phyloP scores from a whole-genome alignment of 2,329 filamentous ascomycete genomes.

The Alternaria rosae region DNA sequence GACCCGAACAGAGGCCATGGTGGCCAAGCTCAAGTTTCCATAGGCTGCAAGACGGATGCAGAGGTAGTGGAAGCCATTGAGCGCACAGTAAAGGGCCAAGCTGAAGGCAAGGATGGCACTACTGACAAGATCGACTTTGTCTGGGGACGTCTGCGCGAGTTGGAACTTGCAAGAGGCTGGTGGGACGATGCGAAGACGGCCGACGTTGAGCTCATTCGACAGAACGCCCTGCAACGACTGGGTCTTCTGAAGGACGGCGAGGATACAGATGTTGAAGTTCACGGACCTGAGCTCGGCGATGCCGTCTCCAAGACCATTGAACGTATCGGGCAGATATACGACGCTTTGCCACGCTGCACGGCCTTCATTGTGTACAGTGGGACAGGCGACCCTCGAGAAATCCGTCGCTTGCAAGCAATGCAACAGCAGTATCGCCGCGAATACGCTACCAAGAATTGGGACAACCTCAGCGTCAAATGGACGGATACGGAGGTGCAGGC shows the following conservation, averaged over 20 bases:
- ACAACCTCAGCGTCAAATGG: conserved; percentile 69
- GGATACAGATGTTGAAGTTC: conserved; percentile 29
- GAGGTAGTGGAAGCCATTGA: conserved; percentile 65
- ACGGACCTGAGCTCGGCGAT: conserved; percentile 49
- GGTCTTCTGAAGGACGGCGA: conserved; percentile 26
- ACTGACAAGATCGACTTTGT: conserved; percentile 66
- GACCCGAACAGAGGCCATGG: conserved; percentile 72
- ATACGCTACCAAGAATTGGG: conserved; percentile 68
- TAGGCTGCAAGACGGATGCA: conserved; percentile 65
- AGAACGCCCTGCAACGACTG: conserved; percentile 35
- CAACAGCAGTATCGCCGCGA: conserved; percentile 65
- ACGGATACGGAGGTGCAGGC: conserved; percentile 69
- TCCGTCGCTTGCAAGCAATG: conserved; percentile 63
- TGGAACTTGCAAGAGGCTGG: conserved; percentile 68
- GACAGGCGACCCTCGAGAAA: conserved; percentile 67
- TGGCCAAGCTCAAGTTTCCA: conserved; percentile 61
- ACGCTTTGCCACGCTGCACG: conserved; percentile 65
- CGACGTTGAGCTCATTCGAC: conserved; percentile 41
- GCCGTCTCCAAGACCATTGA: conserved; percentile 60
- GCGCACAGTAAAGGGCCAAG: conserved; percentile 59
- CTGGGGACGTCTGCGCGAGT: conserved; percentile 68
- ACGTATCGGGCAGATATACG: conserved; percentile 61
- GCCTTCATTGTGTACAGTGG: conserved; percentile 70
- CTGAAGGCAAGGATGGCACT: conserved; percentile 52
- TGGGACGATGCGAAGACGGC: conserved; percentile 60